phyloP scores from a whole-genome alignment of 2,329 filamentous ascomycete species.

The Pseudocercospora vitis region DNA sequence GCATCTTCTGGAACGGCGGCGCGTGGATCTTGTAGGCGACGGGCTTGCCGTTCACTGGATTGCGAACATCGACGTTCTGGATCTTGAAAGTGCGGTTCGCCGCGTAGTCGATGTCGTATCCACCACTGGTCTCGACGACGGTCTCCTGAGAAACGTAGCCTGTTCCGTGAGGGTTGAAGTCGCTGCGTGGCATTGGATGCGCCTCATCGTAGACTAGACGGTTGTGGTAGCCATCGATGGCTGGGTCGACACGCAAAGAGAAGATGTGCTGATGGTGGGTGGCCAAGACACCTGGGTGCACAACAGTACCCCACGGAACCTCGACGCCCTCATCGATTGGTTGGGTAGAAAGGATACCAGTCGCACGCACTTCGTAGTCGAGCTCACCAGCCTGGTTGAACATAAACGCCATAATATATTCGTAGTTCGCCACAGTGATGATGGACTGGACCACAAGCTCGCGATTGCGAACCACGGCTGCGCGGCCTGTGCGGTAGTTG shows the following conservation, averaged over 20 bases:
- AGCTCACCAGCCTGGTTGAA: constrained; percentile 65
- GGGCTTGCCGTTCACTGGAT: constrained; percentile 48
- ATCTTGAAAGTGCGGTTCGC: constrained; percentile 60
- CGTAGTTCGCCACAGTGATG: constrained; percentile 67
- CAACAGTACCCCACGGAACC: constrained; percentile 55
- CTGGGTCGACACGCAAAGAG: constrained; percentile 63
- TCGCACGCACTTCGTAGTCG: constrained; percentile 62
- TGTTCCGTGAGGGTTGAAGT: constrained; percentile 63
- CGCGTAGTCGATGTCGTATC: constrained; percentile 40
- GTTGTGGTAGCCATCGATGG: constrained; percentile 59
- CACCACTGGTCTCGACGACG: constrained; percentile 25
- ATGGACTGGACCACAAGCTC: constrained; percentile 68
- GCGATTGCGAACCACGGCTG: constrained; percentile 61
- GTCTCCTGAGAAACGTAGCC: constrained; percentile 55
- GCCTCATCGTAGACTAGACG: constrained; percentile 57
- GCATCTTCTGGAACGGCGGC: constrained; percentile 51
- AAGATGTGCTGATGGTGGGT: constrained; percentile 73
- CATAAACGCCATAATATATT: constrained; percentile 63
- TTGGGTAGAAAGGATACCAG: constrained; percentile 65
- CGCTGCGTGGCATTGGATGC: constrained; percentile 50
- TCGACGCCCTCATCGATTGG: constrained; percentile 57
- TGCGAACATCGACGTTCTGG: constrained; percentile 49
- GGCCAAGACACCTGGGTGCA: constrained; percentile 63
- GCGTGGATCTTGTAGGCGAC: constrained; percentile 54
- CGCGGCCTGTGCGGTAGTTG: constrained; percentile 64